Base-by-base conservation (phyloP, 75 land plant genomes). In the Cunninghamia lanceolata region DNA sequence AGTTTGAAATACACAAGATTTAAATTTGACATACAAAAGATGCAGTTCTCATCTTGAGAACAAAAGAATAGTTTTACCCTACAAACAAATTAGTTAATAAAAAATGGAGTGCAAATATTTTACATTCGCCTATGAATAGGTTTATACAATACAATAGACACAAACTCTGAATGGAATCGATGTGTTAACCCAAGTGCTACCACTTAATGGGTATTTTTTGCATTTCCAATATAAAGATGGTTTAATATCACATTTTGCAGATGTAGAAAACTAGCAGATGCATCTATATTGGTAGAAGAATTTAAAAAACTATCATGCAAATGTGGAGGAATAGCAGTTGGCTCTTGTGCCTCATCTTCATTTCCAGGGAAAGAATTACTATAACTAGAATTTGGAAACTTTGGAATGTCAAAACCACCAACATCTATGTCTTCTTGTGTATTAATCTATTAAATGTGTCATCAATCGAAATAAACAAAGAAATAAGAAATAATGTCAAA, bases 71-170 rank as follows among this genome's bases (percentile, higher is more conserved):
- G 17, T 3, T 76, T 21, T 76, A 76, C 79, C 16, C 25, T 16
- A 42, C 36, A 19, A 76, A 36, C 35, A 76, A 76, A 76, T 76
- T 76, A 76, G 79, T 36, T 76, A 76, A 76, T 76, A 42, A 76
- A 76, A 76, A 38, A 76, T 6, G 43, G 15, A 75, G 7, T 76
- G 40, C 28, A 19, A 38, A 76, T 38, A 17, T n/a, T 46, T 85
- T 80, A 88, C 16, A 75, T 85, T 80, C 93, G 87, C 89, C 93
- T 93, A n/a, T 74, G 94, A 85, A 92, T 88, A 32, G 99, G 97
- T 89, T 94, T 97, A 87, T 97, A 97, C 47, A 97, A 91, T 45
- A 94, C 99, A 84, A 96, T 95, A 32, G 99, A 95, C 80, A 95
- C 96, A 86, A 85, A 95, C 86, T 97, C 95, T 45, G 97, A 91